Evolutionary conservation across 306 rosid species (phyloP).

Genomic region (Coriaria nepalensis): DNA sequence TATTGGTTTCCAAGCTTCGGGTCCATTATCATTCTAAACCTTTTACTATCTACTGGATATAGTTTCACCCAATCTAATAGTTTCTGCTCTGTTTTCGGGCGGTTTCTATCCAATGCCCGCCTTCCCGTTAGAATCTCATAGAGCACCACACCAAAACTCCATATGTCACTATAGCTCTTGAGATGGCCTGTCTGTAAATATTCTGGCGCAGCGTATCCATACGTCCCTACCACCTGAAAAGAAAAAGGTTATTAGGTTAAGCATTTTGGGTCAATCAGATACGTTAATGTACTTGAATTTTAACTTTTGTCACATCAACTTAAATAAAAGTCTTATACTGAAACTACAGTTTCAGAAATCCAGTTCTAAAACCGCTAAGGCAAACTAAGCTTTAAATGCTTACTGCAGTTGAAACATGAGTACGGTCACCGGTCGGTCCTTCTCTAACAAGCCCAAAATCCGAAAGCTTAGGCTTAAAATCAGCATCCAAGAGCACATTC

Average conservation of each 20-base stretch:
- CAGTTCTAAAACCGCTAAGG: too few relatives aligned
- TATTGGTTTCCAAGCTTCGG: constrained; percentile 52
- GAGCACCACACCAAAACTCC: constrained; percentile 92
- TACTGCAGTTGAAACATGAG: constrained; percentile 91
- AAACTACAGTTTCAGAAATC: too few relatives aligned
- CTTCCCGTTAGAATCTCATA: constrained; percentile 91
- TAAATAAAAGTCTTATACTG: neutral
- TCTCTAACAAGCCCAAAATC: constrained; percentile 99
- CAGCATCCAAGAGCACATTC: constrained; percentile 58
- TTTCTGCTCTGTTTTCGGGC: constrained; percentile 46
- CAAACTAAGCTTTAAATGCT: constrained; percentile 13
- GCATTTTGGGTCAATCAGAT: neutral
- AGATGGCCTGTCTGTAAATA: constrained; percentile 78
- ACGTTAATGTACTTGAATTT: too few relatives aligned
- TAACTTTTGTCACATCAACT: too few relatives aligned
- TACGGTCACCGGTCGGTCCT: constrained; percentile 68
- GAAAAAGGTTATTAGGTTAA: neutral
- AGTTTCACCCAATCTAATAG: constrained; percentile 71
- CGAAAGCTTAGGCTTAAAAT: constrained; percentile 77
- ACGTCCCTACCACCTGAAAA: constrained; percentile 77
- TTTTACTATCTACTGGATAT: constrained; percentile 47
- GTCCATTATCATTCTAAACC: constrained; percentile 64
- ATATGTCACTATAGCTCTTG: constrained; percentile 48
- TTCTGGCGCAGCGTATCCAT: constrained; percentile 95
- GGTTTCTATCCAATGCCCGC: constrained; percentile 45